Evolutionary conservation across 2,329 filamentous ascomycete genomes (phyloP).

Genomic region (Huntiella abstrusa): DNA sequence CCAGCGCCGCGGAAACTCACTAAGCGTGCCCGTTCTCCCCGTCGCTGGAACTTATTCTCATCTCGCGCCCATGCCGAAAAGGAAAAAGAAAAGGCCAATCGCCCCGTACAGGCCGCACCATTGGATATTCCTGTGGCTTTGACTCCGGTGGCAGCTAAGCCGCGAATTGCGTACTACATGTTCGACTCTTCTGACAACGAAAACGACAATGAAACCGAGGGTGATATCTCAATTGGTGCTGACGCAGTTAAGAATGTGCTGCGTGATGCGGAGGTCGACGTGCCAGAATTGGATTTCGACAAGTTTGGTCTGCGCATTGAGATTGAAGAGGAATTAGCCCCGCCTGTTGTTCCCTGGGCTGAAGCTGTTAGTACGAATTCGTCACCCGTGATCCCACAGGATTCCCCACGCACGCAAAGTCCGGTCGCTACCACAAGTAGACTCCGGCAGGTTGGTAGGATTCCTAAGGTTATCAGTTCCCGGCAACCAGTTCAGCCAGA

Average conservation of each 20-base stretch:
- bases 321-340: background rate
- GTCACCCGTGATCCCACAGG: conserved; percentile 2
- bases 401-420: background rate
- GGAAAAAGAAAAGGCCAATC: conserved; percentile 2
- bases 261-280: background rate
- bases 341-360: background rate
- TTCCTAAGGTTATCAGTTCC: conserved; percentile 62
- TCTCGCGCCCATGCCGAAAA: conserved; percentile 29
- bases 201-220: background rate
- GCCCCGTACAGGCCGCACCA: background rate
- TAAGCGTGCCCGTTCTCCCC: conserved; percentile 35
- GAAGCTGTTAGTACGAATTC: background rate
- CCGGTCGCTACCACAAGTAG: conserved; percentile 27
- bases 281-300: background rate
- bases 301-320: background rate
- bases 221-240: background rate
- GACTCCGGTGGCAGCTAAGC: background rate
- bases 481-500: conserved; percentile 17
- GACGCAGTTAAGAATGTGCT: background rate
- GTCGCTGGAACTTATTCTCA: conserved; percentile 44
- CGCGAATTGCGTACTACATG: background rate
- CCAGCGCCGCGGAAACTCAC: conserved; percentile 31
- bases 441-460: conserved; percentile 65
- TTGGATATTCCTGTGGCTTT: conserved; percentile 16
- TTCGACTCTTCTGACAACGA: background rate